phyloP scores from a whole-genome alignment of 2,329 filamentous ascomycete genomes.

The Sarocladiaceae sp. region DNA sequence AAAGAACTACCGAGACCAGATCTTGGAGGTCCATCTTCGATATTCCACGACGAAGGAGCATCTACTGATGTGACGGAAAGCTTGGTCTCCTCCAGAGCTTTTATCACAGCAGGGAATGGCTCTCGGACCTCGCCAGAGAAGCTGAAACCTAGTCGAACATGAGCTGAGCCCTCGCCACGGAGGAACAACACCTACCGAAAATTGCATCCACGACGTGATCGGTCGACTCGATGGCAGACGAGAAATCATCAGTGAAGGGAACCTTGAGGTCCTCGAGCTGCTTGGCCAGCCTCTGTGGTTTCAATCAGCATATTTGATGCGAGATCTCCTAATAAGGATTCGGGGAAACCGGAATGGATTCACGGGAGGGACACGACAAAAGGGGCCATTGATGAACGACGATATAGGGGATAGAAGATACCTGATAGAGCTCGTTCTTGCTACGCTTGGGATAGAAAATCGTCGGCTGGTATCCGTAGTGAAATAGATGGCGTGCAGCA shows the following conservation, averaged over 20 bases:
- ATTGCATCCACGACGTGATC: constrained; percentile 90
- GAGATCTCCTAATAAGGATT: too few relatives aligned
- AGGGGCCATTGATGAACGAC: constrained; percentile 7
- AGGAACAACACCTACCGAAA: constrained; percentile 57
- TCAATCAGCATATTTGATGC: constrained; percentile 3
- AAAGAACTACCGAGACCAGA: constrained; percentile 76
- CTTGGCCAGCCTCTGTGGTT: constrained; percentile 40
- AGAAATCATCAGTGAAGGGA: constrained; percentile 80
- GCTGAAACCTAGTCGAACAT: constrained; percentile 63
- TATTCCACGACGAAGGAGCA: constrained; percentile 91
- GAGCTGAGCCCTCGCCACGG: constrained; percentile 10
- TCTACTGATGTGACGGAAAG: constrained; percentile 85
- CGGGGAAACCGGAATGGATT: too few relatives aligned
- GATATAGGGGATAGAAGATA: constrained; percentile 29
- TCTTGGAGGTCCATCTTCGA: constrained; percentile 76
- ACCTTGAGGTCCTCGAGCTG: constrained; percentile 81
- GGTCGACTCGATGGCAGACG: constrained; percentile 56
- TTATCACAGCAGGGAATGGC: constrained; percentile 80
- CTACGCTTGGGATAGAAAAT: constrained; percentile 92
- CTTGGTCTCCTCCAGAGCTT: constrained; percentile 66
- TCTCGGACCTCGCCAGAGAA: constrained; percentile 92
- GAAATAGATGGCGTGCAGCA: constrained; percentile 82
- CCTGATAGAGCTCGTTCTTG: constrained; percentile 86
- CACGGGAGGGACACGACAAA: too few relatives aligned
- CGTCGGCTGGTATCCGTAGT: constrained; percentile 86